Conservation (phyloP, 1,284 basidiomycete genomes). For the Cyathus olla region DNA sequence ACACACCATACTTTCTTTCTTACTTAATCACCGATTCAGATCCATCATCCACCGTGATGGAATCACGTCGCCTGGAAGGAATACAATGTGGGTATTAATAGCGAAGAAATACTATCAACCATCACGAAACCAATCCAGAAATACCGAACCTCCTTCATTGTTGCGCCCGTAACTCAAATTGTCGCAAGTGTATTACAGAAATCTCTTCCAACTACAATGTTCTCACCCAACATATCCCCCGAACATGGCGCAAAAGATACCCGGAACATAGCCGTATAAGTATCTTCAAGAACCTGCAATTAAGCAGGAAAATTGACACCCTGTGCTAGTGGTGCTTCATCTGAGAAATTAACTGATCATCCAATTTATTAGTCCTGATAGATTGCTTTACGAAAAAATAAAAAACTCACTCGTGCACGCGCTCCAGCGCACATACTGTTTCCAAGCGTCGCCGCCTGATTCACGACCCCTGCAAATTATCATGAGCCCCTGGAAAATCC, state of each 20-base stretch:
- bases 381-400: slow-evolving; percentile 3
- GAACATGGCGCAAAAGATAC: background rate
- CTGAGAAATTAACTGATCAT: slow-evolving; percentile 85
- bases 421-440: slow-evolving; percentile 91
- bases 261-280: background rate
- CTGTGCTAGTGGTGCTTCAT: slow-evolving; percentile 90
- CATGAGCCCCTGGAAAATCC: slow-evolving; percentile 5
- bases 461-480: slow-evolving; percentile 85
- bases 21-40: too few species aligned
- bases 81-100: too few species aligned
- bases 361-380: slow-evolving; percentile 5
- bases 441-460: slow-evolving; percentile 97
- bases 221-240: background rate
- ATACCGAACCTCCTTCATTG: too few species aligned
- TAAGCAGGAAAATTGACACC: slow-evolving; percentile 84
- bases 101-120: too few species aligned
- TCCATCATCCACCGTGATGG: background rate
- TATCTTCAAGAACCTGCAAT: too few species aligned
- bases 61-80: too few species aligned
- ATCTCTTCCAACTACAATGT: too few species aligned
- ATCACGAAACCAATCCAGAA: too few species aligned
- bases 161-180: too few species aligned
- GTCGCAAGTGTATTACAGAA: too few species aligned
- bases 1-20: background rate
- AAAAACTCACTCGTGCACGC: slow-evolving; percentile 77